These are phyloP conservation scores for Zalerion maritima DNA, from an alignment of 495 filamentous ascomycete species.

Conservation along the genomic window DNA sequence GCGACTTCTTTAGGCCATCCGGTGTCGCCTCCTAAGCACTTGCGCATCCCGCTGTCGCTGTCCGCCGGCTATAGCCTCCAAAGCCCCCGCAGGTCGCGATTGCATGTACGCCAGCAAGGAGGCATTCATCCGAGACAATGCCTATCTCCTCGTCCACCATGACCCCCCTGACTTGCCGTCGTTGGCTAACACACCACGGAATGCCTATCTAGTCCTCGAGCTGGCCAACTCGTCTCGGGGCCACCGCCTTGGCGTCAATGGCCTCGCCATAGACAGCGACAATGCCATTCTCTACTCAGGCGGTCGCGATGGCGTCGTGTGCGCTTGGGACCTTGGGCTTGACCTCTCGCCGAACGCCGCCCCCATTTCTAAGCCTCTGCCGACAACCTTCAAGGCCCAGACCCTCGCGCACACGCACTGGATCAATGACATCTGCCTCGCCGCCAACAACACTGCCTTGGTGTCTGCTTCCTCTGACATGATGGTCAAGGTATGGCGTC, in stretches of 20 bases:
- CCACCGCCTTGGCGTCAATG: slow-evolving; percentile 88
- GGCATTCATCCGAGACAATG: not conserved
- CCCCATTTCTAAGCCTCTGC: slow-evolving; percentile 19
- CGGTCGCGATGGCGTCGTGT: slow-evolving; percentile 88
- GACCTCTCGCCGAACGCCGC: slow-evolving; percentile 28
- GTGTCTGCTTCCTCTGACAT: slow-evolving; percentile 93
- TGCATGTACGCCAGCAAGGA: not conserved
- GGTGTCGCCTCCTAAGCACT: slow-evolving; percentile 2
- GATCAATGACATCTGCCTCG: slow-evolving; percentile 93
- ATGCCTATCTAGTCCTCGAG: slow-evolving; percentile 57
- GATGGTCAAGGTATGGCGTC: slow-evolving; percentile 88
- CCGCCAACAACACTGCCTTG: slow-evolving; percentile 65
- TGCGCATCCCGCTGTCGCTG: not conserved
- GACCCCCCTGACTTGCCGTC: no score
- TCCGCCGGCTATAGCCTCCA: no score
- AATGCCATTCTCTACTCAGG: slow-evolving; percentile 89
- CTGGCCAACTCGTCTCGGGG: slow-evolving; percentile 76
- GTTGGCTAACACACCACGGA: not conserved
- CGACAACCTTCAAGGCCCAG: slow-evolving; percentile 62
- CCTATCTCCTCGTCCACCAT: not conserved
- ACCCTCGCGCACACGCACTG: slow-evolving; percentile 98
- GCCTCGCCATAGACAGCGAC: slow-evolving; percentile 70
- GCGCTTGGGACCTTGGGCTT: slow-evolving; percentile 79
- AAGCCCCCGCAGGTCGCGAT: no score
- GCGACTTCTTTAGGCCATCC: slow-evolving; percentile 4